These are phyloP conservation scores for Ceraceosorus guamensis DNA, from an alignment of 1,284 basidiomycete species.

Conservation along the genomic window DNA sequence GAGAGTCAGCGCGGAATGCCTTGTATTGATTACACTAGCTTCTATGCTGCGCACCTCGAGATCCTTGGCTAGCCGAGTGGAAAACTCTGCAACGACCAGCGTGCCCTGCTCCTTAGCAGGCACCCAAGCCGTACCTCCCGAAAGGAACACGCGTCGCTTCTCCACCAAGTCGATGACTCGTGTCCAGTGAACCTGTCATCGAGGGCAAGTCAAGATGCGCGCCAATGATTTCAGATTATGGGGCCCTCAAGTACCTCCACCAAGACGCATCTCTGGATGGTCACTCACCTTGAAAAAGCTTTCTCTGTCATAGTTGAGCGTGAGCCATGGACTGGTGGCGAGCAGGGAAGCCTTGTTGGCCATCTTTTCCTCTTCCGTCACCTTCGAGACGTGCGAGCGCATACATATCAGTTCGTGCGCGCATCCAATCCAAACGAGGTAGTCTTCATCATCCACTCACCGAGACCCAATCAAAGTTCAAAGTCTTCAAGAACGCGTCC, in stretches of 20 bases:
- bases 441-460: too few relatives aligned
- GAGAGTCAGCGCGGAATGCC: background rate
- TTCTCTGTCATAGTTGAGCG: conserved; percentile 52
- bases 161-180: conserved; percentile 87
- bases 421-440: too few relatives aligned
- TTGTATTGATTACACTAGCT: background rate
- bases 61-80: conserved; percentile 64
- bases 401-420: too few relatives aligned
- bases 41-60: conserved; percentile 60
- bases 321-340: conserved; percentile 32
- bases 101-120: conserved; percentile 73
- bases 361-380: conserved; percentile 60
- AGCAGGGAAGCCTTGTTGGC: conserved; percentile 56
- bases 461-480: conserved; percentile 70
- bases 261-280: conserved; percentile 66
- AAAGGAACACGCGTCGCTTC: conserved; percentile 71
- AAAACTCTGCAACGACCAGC: conserved; percentile 82
- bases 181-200: conserved; percentile 65
- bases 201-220: conserved; percentile 12
- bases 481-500: conserved; percentile 64
- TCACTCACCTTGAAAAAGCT: conserved; percentile 63
- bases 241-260: background rate
- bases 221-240: background rate
- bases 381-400: too few relatives aligned
- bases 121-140: conserved; percentile 81